Evolutionary conservation across 371 early-diverging fungal genomes (phyloP).

Genomic region (Sporodiniella umbellata): DNA sequence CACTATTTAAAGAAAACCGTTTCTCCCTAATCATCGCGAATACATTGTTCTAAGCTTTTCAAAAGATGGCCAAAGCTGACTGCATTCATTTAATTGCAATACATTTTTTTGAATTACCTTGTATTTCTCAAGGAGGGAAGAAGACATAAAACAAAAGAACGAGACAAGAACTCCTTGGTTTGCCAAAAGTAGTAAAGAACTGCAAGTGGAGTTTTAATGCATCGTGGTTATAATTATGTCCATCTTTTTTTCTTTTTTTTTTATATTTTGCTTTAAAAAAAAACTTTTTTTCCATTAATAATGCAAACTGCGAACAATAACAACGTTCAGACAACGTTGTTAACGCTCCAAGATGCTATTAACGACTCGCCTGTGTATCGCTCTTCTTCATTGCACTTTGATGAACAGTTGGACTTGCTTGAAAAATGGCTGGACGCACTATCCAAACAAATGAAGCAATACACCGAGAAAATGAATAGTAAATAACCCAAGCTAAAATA

Average conservation of each 20-base stretch:
- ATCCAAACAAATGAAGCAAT: conserved; percentile 41
- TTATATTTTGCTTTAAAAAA: neutral
- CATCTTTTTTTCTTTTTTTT: neutral
- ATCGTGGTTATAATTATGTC: neutral
- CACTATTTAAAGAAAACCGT: too few species aligned
- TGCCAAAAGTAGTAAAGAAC: neutral
- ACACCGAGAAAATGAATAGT: conserved; percentile 48
- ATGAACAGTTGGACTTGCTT: conserved; percentile 65
- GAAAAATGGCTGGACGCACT: conserved; percentile 62
- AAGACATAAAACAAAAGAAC: neutral
- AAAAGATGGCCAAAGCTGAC: too few species aligned
- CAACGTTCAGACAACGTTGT: conserved; percentile 20
- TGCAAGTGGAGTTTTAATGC: neutral
- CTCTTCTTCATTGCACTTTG: conserved; percentile 59
- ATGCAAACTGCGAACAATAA: conserved; percentile 9
- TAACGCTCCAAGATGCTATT: conserved; percentile 64
- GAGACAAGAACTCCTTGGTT: neutral
- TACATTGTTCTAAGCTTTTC: too few species aligned
- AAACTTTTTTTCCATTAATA: neutral
- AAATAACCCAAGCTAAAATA: conserved; percentile 7
- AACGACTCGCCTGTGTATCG: conserved; percentile 71
- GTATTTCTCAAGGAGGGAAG: too few species aligned
- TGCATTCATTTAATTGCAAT: too few species aligned
- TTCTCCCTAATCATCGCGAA: too few species aligned
- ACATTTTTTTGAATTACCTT: too few species aligned